Evolutionary conservation across 768 basidiomycete species (phyloP).

Genomic region (Lactarius evosmus): DNA sequence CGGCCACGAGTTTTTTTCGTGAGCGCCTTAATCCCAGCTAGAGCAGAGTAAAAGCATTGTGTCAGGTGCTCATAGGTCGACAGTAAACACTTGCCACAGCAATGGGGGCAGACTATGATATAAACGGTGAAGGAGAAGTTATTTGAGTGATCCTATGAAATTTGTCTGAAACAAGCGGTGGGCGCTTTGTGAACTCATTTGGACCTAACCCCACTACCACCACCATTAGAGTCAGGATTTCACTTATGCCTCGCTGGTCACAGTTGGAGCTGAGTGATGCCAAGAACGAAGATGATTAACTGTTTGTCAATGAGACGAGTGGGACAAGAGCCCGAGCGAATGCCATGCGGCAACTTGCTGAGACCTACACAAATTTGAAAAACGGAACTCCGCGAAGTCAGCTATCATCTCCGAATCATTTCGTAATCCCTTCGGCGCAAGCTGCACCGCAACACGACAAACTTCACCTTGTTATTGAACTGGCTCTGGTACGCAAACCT

Average conservation of each 20-base stretch:
- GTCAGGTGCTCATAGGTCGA: neutral
- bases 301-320: neutral
- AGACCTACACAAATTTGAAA: conserved; percentile 1
- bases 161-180: neutral
- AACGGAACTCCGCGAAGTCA: neutral
- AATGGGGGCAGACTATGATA: neutral
- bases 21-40: neutral
- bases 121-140: neutral
- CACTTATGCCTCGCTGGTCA: neutral
- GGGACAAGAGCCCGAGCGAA: no score
- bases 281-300: neutral
- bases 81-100: neutral
- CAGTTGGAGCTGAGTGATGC: neutral
- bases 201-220: neutral
- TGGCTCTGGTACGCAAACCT: neutral
- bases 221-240: neutral
- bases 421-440: neutral
- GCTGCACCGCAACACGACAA: neutral
- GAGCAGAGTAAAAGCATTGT: neutral
- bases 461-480: neutral
- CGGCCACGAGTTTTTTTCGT: neutral
- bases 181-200: neutral
- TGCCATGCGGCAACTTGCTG: neutral
- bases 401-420: neutral
- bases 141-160: neutral